Evolutionary conservation across 2,329 filamentous ascomycete genomes (phyloP).

Genomic region (Ophiocordyceps sinensis): DNA sequence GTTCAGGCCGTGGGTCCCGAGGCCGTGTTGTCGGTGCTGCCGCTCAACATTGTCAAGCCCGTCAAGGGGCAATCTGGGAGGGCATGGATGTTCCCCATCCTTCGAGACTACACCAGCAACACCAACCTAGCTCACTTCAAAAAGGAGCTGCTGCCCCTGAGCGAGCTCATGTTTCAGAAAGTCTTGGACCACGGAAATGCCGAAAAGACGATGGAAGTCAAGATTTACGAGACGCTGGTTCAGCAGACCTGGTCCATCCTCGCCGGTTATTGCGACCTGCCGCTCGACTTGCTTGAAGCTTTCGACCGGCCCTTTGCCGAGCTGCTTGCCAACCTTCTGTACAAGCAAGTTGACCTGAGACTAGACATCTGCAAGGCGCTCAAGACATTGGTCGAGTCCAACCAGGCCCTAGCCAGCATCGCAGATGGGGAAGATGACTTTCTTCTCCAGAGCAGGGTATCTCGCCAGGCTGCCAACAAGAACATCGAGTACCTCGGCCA

Average conservation of each 20-base stretch:
- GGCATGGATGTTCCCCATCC: constrained; percentile 86
- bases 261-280: constrained; percentile 88
- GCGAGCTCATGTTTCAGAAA: constrained; percentile 76
- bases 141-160: constrained; percentile 73
- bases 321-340: constrained; percentile 78
- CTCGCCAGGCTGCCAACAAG: constrained; percentile 57
- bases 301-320: constrained; percentile 88
- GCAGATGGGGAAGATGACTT: constrained; percentile 57
- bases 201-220: constrained; percentile 89
- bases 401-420: constrained; percentile 62
- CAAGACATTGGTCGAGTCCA: constrained; percentile 81
- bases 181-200: constrained; percentile 69
- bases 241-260: constrained; percentile 91
- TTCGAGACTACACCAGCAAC: constrained; percentile 82
- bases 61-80: constrained; percentile 66
- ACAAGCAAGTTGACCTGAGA: constrained; percentile 78
- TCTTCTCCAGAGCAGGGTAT: constrained; percentile 63
- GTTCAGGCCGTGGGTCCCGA: constrained; percentile 84
- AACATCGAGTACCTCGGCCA: constrained; percentile 70
- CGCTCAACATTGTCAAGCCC: constrained; percentile 71
- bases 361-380: constrained; percentile 77
- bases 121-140: constrained; percentile 78
- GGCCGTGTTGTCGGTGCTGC: constrained; percentile 66
- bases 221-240: constrained; percentile 94
- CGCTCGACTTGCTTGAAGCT: constrained; percentile 58